Conservation (phyloP, 2,329 filamentous ascomycete genomes). For the Mariannaea elegans region DNA sequence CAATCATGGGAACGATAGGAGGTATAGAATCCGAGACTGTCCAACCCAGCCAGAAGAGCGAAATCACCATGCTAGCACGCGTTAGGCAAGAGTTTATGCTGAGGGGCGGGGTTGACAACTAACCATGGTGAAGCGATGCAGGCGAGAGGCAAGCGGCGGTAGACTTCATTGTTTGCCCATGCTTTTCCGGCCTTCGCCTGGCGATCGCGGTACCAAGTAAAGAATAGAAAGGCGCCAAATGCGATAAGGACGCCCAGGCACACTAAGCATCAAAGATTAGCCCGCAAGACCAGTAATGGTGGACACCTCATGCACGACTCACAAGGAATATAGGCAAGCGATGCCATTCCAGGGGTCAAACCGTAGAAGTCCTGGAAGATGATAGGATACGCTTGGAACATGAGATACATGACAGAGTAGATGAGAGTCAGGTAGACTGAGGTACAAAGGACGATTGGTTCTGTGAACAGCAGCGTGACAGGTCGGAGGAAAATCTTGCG, state of each 20-base stretch:
- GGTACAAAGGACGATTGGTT: conserved; percentile 60
- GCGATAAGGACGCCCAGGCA: conserved; percentile 35
- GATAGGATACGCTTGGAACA: conserved; percentile 62
- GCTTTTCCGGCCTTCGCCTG: conserved; percentile 35
- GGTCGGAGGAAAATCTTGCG: conserved; percentile 60
- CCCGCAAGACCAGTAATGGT: conserved; percentile 34
- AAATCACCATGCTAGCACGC: conserved; percentile 57
- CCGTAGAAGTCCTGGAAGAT: conserved; percentile 55
- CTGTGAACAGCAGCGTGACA: conserved; percentile 55
- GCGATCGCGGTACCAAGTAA: conserved; percentile 41
- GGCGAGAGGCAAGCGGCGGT: conserved; percentile 50
- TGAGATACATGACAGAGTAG: conserved; percentile 61
- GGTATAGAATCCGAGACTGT: conserved; percentile 53
- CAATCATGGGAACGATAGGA: conserved; percentile 50
- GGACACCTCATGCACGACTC: conserved; percentile 39
- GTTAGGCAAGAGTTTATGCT: no score
- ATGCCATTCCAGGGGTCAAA: conserved; percentile 56
- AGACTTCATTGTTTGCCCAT: conserved; percentile 46
- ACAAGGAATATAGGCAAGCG: conserved; percentile 59
- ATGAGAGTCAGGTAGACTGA: conserved; percentile 59
- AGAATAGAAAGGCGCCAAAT: conserved; percentile 37
- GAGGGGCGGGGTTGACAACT: conserved; percentile 45
- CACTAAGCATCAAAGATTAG: conserved; percentile 28
- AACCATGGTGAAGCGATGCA: conserved; percentile 71
- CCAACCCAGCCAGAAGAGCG: conserved; percentile 69